Evolutionary conservation across 1,139 yeast genomes (phyloP).

Genomic region (Sugiyamaella japonica): DNA sequence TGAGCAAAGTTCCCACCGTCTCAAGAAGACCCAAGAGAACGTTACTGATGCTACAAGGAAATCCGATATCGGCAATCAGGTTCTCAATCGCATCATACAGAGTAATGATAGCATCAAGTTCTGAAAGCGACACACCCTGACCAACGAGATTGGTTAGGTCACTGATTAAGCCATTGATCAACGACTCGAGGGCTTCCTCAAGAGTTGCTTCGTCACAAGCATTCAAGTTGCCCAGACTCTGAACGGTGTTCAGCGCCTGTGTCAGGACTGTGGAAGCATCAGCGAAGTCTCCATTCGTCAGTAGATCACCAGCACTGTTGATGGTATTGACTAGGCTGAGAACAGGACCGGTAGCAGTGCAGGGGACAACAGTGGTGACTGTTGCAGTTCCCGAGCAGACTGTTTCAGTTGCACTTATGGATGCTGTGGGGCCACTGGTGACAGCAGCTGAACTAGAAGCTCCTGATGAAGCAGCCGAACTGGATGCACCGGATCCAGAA

Average conservation of each 20-base stretch:
- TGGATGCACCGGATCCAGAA: too few species aligned
- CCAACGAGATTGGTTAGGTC: neutral
- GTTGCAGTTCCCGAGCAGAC: slow-evolving; percentile 4
- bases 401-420: neutral
- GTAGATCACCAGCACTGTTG: slow-evolving; percentile 5
- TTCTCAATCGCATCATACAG: slow-evolving; percentile 3
- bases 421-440: too few species aligned
- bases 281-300: slow-evolving; percentile 1
- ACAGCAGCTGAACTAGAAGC: too few species aligned
- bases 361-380: slow-evolving; percentile 2
- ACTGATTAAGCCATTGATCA: slow-evolving; percentile 1
- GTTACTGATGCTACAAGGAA: slow-evolving; percentile 7
- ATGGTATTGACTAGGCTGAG: slow-evolving; percentile 5
- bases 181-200: neutral
- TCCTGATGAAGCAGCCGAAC: too few species aligned
- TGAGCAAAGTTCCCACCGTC: neutral
- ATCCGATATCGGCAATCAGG: neutral
- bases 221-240: neutral
- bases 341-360: slow-evolving; percentile 6
- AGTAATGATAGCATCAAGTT: slow-evolving; percentile 8
- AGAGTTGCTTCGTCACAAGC: slow-evolving; percentile 9
- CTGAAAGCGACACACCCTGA: slow-evolving; percentile 8
- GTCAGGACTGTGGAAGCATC: neutral
- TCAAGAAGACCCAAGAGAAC: slow-evolving; percentile 3
- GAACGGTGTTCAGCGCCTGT: slow-evolving; percentile 4